Base-by-base conservation (phyloP, 2,329 filamentous ascomycete genomes). In the Hypoxylon sp. region DNA sequence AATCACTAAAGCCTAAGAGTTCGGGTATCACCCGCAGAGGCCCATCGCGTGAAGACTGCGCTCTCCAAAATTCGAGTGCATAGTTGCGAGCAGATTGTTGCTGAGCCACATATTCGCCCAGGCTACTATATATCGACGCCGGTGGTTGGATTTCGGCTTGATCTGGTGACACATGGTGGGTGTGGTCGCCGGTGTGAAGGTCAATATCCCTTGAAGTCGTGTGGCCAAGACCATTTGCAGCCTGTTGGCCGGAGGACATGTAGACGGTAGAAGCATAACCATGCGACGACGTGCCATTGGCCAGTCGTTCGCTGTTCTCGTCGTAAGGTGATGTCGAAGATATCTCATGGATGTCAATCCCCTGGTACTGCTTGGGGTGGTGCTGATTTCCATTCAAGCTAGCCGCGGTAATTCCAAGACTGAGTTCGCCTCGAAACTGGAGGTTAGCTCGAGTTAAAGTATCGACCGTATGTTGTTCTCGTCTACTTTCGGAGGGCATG, bases 21-120 rank as follows among this genome's bases (percentile, higher is more conserved):
- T 56, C 53, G 19, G 61, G 62, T 27, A 65, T 29, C 14, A 65
- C 2, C 14, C 14, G 45, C 21, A 65, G 37, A 39, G 62, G 54
- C 1, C 46, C 65, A 6, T 65, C 62, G 3, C 37, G 12, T 16
- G 39, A n/a, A 21, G 57, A 37, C 39, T 65, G 34, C 6, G 54
- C 27, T n/a, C 2, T 25, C 65, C 65, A 68, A 9, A 3, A 1
- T 27, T 60, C 39, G 6, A 65, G 34, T 5, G 62, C n/a, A 32
- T 57, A 30, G 29, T 55, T 59, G 5, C 11, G 5, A 16, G 41
- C 19, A 16, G 39, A 14, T 2, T 47, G 41, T 34, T 67, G 56
- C 43, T 53, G 47, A 23, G 50, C 23, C 14, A 52, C 3, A 19
- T 61, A 46, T 39, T 59, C 57, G 11, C 29, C 39, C 3, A 65